These are phyloP conservation scores for Schizosaccharomyces japonicus DNA, from an alignment of 805 yeast species.

Conservation along the genomic window DNA sequence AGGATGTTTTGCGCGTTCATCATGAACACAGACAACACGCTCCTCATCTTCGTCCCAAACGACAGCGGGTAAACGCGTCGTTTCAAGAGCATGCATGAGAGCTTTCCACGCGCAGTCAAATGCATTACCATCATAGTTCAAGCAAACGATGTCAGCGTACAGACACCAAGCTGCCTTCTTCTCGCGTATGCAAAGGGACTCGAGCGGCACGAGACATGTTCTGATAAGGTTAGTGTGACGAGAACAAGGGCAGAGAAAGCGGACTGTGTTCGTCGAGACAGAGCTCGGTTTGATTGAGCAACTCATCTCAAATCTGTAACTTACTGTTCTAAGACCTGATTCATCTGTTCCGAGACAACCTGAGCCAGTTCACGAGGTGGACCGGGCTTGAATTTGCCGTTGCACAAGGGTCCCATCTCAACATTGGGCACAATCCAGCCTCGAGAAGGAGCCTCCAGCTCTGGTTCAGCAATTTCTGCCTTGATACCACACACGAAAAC, in stretches of 20 bases:
- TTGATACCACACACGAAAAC: slow-evolving; percentile 3
- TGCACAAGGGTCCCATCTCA: not conserved
- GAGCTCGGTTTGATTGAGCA: no score
- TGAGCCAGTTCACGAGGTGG: slow-evolving; percentile 5
- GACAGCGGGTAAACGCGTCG: not conserved
- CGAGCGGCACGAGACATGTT: not conserved
- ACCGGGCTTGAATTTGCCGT: not conserved
- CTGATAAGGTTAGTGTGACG: not conserved
- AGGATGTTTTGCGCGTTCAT: not conserved
- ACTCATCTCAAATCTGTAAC: not conserved
- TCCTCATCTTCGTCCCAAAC: slow-evolving; percentile 4
- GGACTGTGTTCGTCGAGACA: no score
- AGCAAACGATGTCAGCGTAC: slow-evolving; percentile 3
- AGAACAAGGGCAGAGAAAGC: no score
- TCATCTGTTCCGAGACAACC: not conserved
- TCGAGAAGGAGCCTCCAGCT: not conserved
- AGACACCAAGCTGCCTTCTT: slow-evolving; percentile 3
- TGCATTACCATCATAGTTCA: slow-evolving; percentile 4
- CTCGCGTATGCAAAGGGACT: slow-evolving; percentile 3
- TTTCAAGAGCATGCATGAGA: not conserved
- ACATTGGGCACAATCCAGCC: slow-evolving; percentile 4
- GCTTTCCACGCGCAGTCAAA: slow-evolving; percentile 2
- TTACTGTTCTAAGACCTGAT: not conserved
- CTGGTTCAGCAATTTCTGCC: slow-evolving; percentile 5
- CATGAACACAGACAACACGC: not conserved